phyloP scores from a whole-genome alignment of 805 yeast species.

The Millerozyma acaciae region DNA sequence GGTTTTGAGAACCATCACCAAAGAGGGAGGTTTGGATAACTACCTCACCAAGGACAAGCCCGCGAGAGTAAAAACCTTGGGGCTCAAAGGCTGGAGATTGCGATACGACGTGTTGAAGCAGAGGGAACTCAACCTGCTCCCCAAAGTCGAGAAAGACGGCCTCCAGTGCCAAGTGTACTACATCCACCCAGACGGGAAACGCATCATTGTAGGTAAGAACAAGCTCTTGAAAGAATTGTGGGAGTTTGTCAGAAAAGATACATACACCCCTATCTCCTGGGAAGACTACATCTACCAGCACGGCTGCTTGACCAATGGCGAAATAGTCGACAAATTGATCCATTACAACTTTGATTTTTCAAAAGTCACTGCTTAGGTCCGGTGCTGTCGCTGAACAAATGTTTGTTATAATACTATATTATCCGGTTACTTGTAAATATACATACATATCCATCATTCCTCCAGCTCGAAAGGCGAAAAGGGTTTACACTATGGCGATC shows the following conservation, averaged over 20 bases:
- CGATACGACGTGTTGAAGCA: slow-evolving; percentile 65
- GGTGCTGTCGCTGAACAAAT: too few species aligned
- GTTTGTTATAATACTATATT: too few species aligned
- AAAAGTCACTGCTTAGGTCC: slow-evolving; percentile 20
- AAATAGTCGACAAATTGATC: slow-evolving; percentile 49
- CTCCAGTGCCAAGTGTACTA: slow-evolving; percentile 42
- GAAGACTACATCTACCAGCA: slow-evolving; percentile 44
- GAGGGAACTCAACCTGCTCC: slow-evolving; percentile 36
- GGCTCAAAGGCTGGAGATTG: slow-evolving; percentile 88
- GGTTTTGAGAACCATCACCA: slow-evolving; percentile 81
- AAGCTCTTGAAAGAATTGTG: slow-evolving; percentile 53
- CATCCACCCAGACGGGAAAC: slow-evolving; percentile 42
- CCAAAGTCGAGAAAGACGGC: slow-evolving; percentile 29
- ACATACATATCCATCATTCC: too few species aligned
- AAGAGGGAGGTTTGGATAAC: slow-evolving; percentile 93
- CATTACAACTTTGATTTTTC: slow-evolving; percentile 37
- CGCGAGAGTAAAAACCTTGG: slow-evolving; percentile 88
- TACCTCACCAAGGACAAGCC: slow-evolving; percentile 83
- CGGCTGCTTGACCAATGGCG: slow-evolving; percentile 43
- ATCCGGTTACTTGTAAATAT: too few species aligned
- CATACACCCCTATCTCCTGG: slow-evolving; percentile 42
- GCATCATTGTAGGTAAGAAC: slow-evolving; percentile 62
- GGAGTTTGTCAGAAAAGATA: slow-evolving; percentile 44
- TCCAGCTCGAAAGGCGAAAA: too few species aligned
- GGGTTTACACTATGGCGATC: too few species aligned